phyloP scores from a whole-genome alignment of 495 filamentous ascomycete genomes.

The Daldinia loculata region DNA sequence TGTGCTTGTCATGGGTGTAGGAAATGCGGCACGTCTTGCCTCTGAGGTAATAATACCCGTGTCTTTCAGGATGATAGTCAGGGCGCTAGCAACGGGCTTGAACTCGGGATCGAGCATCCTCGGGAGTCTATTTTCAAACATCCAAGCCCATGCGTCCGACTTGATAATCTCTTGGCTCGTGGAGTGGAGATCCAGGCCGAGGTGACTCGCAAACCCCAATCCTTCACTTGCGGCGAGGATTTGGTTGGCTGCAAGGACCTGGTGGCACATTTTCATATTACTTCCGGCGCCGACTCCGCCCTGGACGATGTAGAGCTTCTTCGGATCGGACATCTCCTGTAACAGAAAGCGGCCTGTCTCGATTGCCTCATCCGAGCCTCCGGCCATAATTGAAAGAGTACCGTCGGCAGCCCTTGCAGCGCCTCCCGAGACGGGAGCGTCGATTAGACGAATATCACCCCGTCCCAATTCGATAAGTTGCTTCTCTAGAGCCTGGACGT shows the following conservation, averaged over 20 bases:
- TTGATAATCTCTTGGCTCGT: slow-evolving; percentile 65
- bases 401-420: slow-evolving; percentile 75
- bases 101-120: slow-evolving; percentile 72
- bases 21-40: slow-evolving; percentile 66
- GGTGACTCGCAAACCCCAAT: slow-evolving; percentile 73
- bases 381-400: slow-evolving; percentile 83
- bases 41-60: slow-evolving; percentile 79
- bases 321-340: slow-evolving; percentile 65
- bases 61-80: slow-evolving; percentile 84
- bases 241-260: slow-evolving; percentile 79
- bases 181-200: slow-evolving; percentile 69
- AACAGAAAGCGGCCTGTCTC: slow-evolving; percentile 68
- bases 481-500: slow-evolving; percentile 66
- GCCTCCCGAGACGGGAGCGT: slow-evolving; percentile 82
- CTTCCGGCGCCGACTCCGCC: slow-evolving; percentile 81
- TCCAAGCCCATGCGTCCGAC: slow-evolving; percentile 76
- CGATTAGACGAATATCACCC: slow-evolving; percentile 72
- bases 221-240: slow-evolving; percentile 78
- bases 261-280: slow-evolving; percentile 89
- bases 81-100: slow-evolving; percentile 71
- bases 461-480: slow-evolving; percentile 64
- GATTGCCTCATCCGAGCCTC: slow-evolving; percentile 66
- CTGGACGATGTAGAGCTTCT: slow-evolving; percentile 75
- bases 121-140: slow-evolving; percentile 79
- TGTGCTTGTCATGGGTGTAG: slow-evolving; percentile 72